A percentile compares a stretch with the other conserved stretches of the same genome.
Conservation (phyloP, 345 rosid genomes). For the Reutealis trisperma region DNA sequence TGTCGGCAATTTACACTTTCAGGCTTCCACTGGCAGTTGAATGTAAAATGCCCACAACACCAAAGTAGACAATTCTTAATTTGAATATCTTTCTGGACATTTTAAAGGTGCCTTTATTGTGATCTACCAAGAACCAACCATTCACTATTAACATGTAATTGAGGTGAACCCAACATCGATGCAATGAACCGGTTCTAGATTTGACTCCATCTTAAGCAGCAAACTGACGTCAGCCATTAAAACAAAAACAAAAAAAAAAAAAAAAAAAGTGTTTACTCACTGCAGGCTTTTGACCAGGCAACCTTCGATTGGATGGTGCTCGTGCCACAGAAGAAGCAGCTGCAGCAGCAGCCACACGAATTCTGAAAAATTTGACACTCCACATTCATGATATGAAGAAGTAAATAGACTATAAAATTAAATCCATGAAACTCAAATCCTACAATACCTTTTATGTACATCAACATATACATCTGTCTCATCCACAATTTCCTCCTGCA, state of each 20-base stretch:
- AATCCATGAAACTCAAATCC: background rate
- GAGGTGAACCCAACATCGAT: background rate
- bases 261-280: conserved; percentile 30
- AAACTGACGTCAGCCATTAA: background rate
- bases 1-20: background rate
- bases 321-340: conserved; percentile 57
- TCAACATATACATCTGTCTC: conserved; percentile 76
- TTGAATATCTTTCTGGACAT: background rate
- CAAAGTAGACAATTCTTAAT: background rate
- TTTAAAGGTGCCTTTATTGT: background rate
- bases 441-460: conserved; percentile 69
- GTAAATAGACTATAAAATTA: background rate
- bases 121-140: background rate
- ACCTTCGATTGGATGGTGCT: conserved; percentile 46
- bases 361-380: conserved; percentile 38
- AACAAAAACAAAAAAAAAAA: background rate
- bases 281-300: conserved; percentile 35
- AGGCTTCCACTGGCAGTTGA: background rate
- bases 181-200: background rate
- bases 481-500: conserved; percentile 81
- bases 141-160: background rate
- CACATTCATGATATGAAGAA: background rate
- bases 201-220: background rate
- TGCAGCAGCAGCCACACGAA: conserved; percentile 71
- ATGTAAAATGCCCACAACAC: background rate